A percentile compares a stretch with the other conserved stretches of the same genome.
phyloP scores from a whole-genome alignment of 805 yeast genomes.

The Saccharomycopsis javanensis region DNA sequence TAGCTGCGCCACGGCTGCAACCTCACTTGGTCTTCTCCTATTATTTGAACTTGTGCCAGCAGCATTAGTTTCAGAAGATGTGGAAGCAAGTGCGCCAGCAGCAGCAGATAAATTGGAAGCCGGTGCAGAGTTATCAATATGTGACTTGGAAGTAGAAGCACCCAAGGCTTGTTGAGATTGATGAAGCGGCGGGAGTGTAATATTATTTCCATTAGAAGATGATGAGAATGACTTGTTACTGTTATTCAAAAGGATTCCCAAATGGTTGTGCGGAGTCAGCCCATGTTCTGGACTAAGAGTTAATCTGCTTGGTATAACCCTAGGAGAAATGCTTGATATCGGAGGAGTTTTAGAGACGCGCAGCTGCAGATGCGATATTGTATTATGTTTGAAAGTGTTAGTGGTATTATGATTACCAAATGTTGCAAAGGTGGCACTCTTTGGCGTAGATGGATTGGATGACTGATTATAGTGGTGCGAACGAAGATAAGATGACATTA shows the following conservation, averaged over 20 bases:
- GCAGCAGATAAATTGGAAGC: background rate
- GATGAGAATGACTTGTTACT: background rate
- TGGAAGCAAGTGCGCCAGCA: background rate
- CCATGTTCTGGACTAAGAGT: background rate
- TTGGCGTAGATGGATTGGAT: conserved; percentile 9
- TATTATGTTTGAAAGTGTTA: background rate
- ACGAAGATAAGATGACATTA: background rate
- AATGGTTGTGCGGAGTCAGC: background rate
- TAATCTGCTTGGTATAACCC: background rate
- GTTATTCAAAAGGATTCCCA: background rate
- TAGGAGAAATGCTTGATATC: background rate
- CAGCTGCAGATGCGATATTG: background rate
- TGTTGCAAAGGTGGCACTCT: background rate
- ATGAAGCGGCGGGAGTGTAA: background rate
- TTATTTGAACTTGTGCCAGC: background rate
- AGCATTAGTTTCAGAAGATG: background rate
- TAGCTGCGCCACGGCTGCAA: conserved; percentile 2
- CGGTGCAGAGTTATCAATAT: no score
- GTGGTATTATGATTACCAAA: background rate
- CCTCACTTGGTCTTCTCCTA: background rate
- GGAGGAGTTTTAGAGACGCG: background rate
- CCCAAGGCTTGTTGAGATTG: background rate
- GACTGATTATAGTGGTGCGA: background rate
- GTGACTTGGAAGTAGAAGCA: background rate
- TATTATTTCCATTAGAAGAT: background rate